Evolutionary conservation across 345 rosid genomes (phyloP).

Genomic region (Cochlearia excelsa): DNA sequence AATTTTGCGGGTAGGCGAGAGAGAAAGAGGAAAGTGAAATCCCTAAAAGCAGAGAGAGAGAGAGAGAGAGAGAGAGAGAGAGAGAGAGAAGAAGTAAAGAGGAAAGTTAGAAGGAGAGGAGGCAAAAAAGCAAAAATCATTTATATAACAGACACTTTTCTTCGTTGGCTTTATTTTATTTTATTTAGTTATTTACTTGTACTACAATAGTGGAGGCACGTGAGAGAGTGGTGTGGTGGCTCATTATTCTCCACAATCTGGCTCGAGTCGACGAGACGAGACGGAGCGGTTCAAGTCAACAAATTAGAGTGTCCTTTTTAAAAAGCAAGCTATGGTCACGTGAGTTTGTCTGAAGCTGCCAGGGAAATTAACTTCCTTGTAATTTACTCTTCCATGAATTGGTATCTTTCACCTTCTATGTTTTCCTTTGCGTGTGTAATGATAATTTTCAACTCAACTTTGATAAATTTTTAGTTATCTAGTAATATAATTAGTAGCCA

Average conservation of each 20-base stretch:
- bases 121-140: slow-evolving; percentile 36
- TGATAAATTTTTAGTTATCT: background rate
- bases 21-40: slow-evolving; percentile 41
- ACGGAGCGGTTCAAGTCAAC: slow-evolving; percentile 18
- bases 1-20: slow-evolving; percentile 9
- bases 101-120: slow-evolving; percentile 27
- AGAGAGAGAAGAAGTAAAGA: slow-evolving; percentile 15
- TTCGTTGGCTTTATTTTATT: slow-evolving; percentile 7
- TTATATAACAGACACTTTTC: slow-evolving; percentile 31
- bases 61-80: slow-evolving; percentile 26
- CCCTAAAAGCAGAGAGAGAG: slow-evolving; percentile 37
- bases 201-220: slow-evolving; percentile 9
- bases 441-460: background rate
- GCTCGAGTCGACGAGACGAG: slow-evolving; percentile 14
- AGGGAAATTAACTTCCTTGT: slow-evolving; percentile 29
- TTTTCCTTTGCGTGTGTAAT: background rate
- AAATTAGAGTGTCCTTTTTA: background rate
- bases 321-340: slow-evolving; percentile 12
- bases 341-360: slow-evolving; percentile 28
- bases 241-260: slow-evolving; percentile 8
- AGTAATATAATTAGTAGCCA: too few relatives aligned
- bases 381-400: slow-evolving; percentile 18
- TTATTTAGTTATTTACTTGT: background rate
- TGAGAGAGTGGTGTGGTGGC: slow-evolving; percentile 19
- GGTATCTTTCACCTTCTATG: slow-evolving; percentile 18